Percentiles rank a stretch among this genome's conserved stretches.
These are phyloP conservation scores for Cyberlindnera euphorbiiphila DNA, from an alignment of 805 yeast genomes.

Conservation along the genomic window DNA sequence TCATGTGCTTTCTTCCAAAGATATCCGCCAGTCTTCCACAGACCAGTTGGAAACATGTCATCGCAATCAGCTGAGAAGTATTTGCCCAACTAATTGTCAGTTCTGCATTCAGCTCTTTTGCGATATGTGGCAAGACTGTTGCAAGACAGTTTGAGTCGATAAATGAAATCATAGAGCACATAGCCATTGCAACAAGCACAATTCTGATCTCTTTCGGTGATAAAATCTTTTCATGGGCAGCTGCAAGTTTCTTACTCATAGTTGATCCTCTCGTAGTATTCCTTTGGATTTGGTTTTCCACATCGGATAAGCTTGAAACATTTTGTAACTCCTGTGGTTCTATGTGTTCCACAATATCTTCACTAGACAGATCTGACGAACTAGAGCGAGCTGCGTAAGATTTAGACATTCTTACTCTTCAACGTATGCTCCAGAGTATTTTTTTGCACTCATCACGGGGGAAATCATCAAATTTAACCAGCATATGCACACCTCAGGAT, in stretches of 20 bases:
- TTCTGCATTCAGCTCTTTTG: conserved; percentile 43
- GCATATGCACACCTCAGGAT: no score
- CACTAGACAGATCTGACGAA: conserved; percentile 1
- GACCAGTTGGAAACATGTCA: conserved; percentile 48
- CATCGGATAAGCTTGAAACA: no score
- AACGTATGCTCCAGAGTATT: no score
- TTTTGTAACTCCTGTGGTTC: not conserved
- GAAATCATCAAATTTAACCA: no score
- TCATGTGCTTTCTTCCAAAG: conserved; percentile 47
- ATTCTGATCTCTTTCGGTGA: conserved; percentile 12
- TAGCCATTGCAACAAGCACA: conserved; percentile 16
- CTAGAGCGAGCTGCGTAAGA: no score
- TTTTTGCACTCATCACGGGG: no score
- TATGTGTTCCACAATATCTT: not conserved
- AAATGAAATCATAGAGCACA: conserved; percentile 20
- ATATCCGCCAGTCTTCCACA: conserved; percentile 56
- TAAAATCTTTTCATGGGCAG: conserved; percentile 17
- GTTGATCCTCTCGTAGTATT: conserved; percentile 7
- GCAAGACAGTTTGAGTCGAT: conserved; percentile 22
- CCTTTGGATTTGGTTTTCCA: conserved; percentile 6
- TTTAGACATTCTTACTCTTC: no score
- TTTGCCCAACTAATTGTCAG: conserved; percentile 58
- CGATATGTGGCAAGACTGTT: conserved; percentile 37
- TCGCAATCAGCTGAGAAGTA: conserved; percentile 49
- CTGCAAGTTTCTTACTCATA: conserved; percentile 18